Conservation (phyloP, 768 basidiomycete species). For the Neoboletus magnificus region DNA sequence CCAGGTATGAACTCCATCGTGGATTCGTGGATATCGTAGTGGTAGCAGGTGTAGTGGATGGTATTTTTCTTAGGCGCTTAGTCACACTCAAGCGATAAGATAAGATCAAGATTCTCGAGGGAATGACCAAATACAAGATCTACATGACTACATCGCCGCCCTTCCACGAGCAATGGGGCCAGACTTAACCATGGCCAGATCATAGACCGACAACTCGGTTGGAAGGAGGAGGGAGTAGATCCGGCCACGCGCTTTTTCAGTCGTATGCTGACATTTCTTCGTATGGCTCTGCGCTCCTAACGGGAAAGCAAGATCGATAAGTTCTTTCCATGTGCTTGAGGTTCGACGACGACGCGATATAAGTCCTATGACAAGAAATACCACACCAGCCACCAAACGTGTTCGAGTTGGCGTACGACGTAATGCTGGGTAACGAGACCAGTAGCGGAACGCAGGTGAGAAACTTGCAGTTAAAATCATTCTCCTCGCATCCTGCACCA, state of each 20-base stretch:
- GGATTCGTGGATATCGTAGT: not conserved
- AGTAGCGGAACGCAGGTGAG: constrained; percentile 44
- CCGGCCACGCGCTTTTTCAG: too few species aligned
- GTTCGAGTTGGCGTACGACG: constrained; percentile 43
- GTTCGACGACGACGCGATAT: constrained; percentile 45
- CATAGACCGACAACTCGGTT: too few species aligned
- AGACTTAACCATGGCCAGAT: too few species aligned
- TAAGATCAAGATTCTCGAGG: constrained; percentile 4
- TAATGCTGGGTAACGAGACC: constrained; percentile 54
- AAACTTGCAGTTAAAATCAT: constrained; percentile 52
- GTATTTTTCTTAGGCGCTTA: constrained; percentile 10
- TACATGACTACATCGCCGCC: constrained; percentile 39
- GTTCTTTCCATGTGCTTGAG: too few species aligned
- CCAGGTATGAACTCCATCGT: constrained; percentile 77
- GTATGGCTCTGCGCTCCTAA: too few species aligned
- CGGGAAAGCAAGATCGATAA: too few species aligned
- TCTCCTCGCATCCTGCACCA: too few species aligned
- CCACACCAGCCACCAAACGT: constrained; percentile 45
- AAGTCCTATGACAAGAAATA: not conserved
- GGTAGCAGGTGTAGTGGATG: not conserved
- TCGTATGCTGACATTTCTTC: too few species aligned
- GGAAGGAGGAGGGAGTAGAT: too few species aligned
- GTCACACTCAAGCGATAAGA: constrained; percentile 18
- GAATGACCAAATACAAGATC: too few species aligned
- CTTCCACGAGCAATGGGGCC: constrained; percentile 49